Evolutionary conservation across 140 eudicot species (phyloP).

Genomic region (Senecio squalidus): DNA sequence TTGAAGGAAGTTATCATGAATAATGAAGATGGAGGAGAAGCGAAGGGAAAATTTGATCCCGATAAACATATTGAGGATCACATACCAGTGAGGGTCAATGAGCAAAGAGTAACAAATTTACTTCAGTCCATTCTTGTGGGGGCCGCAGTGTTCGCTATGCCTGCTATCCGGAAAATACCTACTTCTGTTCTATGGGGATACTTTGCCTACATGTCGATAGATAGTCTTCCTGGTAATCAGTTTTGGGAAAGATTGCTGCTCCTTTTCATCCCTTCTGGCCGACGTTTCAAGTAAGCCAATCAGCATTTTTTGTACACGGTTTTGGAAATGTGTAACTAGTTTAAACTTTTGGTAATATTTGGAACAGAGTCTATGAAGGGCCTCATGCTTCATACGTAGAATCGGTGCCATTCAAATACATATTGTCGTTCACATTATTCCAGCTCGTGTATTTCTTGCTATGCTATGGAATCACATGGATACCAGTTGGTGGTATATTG

Average conservation of each 20-base stretch:
- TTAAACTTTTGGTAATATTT: conserved; percentile 3
- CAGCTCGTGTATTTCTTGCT: conserved; percentile 62
- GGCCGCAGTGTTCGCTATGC: conserved; percentile 54
- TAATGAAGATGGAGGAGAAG: conserved; percentile 39
- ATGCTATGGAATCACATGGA: conserved; percentile 88
- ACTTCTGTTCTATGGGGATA: conserved; percentile 96
- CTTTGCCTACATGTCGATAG: conserved; percentile 96
- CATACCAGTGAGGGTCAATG: conserved; percentile 91
- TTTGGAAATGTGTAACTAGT: neutral
- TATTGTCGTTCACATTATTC: conserved; percentile 54
- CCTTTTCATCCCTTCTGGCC: conserved; percentile 61
- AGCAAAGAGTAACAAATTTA: conserved; percentile 85
- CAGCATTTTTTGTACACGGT: neutral
- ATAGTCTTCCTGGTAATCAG: conserved; percentile 95
- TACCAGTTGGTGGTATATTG: conserved; percentile 82
- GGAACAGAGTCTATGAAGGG: conserved; percentile 57
- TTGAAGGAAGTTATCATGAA: conserved; percentile 72
- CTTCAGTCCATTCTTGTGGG: conserved; percentile 82
- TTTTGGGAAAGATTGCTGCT: conserved; percentile 91
- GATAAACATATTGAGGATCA: conserved; percentile 70
- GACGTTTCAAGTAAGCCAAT: conserved; percentile 68
- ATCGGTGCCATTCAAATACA: conserved; percentile 78
- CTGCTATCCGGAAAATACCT: conserved; percentile 70
- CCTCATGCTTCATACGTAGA: conserved; percentile 88
- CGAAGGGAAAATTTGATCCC: conserved; percentile 46